Evolutionary conservation across 176 grass and related monocot genomes (phyloP).

Genomic region (Aegilops speltoides): DNA sequence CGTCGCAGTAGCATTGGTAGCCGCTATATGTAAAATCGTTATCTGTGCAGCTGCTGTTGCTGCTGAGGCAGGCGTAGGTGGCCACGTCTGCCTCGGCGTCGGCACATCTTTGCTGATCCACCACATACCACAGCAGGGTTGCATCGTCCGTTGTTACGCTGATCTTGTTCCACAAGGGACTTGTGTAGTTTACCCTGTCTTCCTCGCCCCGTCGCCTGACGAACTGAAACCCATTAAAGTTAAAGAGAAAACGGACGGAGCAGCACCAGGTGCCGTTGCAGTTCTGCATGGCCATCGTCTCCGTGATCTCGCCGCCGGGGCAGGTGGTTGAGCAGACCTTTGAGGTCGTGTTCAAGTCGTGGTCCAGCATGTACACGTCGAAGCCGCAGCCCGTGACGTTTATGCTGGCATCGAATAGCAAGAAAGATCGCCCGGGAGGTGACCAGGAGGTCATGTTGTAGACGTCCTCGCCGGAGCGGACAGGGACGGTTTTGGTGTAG

Average conservation of each 20-base stretch:
- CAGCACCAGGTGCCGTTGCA: constrained; percentile 30
- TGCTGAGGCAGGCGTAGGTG: constrained; percentile 25
- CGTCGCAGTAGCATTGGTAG: not conserved
- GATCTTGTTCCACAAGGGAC: not conserved
- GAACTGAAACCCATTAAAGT: not conserved
- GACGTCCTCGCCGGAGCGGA: not conserved
- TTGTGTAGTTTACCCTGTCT: not conserved
- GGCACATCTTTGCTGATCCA: constrained; percentile 1
- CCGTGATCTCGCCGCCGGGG: not conserved
- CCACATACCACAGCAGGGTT: not conserved
- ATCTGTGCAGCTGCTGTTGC: not conserved
- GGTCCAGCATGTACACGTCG: not conserved
- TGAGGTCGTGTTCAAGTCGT: not conserved
- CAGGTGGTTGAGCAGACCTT: not conserved
- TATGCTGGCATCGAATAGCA: rapidly evolving
- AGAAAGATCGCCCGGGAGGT: not conserved
- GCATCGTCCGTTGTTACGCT: not conserved
- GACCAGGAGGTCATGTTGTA: constrained; percentile 3
- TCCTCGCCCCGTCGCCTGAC: not conserved
- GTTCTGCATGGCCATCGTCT: not conserved
- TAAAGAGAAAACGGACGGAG: rapidly evolving
- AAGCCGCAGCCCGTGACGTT: constrained; percentile 8
- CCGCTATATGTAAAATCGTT: not conserved
- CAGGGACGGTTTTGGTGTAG: rapidly evolving
- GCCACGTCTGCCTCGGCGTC: not conserved